A percentile compares a stretch with the other conserved stretches of the same genome.
Evolutionary conservation across 371 early-diverging fungal species (phyloP).

Genomic region (Capillidium rhysosporum): DNA sequence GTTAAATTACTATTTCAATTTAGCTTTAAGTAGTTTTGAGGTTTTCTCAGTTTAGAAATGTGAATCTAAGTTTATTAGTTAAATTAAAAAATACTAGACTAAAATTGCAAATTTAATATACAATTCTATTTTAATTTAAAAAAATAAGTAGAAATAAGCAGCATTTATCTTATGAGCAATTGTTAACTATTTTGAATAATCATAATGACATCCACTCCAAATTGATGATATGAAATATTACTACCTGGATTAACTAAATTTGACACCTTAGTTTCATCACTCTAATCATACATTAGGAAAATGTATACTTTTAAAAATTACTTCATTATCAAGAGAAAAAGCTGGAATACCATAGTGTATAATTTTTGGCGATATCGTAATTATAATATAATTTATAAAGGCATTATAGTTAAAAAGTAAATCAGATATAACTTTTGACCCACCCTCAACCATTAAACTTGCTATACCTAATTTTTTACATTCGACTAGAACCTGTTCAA

Average conservation of each 20-base stretch:
- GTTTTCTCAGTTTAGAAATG: too few relatives aligned
- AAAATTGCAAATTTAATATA: too few relatives aligned
- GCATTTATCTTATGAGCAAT: too few relatives aligned
- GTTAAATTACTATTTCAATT: too few relatives aligned
- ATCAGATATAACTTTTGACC: background rate
- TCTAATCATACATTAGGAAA: background rate
- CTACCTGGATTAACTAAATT: background rate
- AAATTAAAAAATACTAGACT: too few relatives aligned
- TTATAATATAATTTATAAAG: conserved; percentile 31
- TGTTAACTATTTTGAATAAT: too few relatives aligned
- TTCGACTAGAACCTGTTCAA: background rate
- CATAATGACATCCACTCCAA: background rate
- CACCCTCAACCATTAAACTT: background rate
- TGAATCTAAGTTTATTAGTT: too few relatives aligned
- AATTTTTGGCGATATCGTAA: conserved; percentile 66
- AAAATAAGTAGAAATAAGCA: too few relatives aligned
- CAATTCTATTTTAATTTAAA: too few relatives aligned
- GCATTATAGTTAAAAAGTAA: background rate
- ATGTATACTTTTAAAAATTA: background rate
- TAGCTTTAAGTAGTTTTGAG: too few relatives aligned
- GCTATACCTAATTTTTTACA: background rate
- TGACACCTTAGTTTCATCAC: background rate
- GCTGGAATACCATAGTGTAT: conserved; percentile 29
- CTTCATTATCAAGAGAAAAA: background rate
- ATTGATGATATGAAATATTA: background rate